Base-by-base conservation (phyloP, 352 stramenopile genomes). In the Pythium dissotocum region DNA sequence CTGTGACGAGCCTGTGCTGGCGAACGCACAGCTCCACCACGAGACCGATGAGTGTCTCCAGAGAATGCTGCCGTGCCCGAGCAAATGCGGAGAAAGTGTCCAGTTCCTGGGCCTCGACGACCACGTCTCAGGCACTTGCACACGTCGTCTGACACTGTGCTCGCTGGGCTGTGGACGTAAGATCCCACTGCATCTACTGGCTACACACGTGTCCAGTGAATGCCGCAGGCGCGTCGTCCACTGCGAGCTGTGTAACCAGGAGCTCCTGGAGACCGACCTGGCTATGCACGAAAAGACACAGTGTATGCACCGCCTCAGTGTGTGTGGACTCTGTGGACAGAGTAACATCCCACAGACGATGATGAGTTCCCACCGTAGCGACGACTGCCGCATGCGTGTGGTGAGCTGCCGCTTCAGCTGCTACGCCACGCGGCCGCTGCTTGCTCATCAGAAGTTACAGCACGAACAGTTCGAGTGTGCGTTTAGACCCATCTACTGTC, bases 381-480 rank as follows among this genome's bases (percentile, higher is more conserved):
- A 82, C 3, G 42, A 82, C 32, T 92, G 86, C 59, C 74, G 63
- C 42, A 92, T 92, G 84, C 83, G 86, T 0, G 63, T 72, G 5
- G 86, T 91, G 36, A 61, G 53, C 12, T 92, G 86, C 57, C 74
- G 70, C 24, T 77, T 81, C 52, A 61, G 77, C 7, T 88, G 84
- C 60, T 85, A 80, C 38, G 67, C 76, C 13, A 85, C 84, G 57
- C 4, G 57, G 16, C 57, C 57, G 38, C 65, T 91, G 36, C 69
- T 81, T n/a, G 83, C 83, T 2, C 75, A 92, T 35, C 81, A 85
- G 42, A 77, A 88, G 63, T 62, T 76, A 8, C 73, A 65, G 0
- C 86, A 94, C 64, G 86, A 94, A 66, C 69, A 65, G 56, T 78
- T 77, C 56, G 82, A 92, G 58, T 94, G 84, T 58, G 58, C 71